A percentile compares a stretch with the other conserved stretches of the same genome.
These are phyloP conservation scores for Moricandia moricandioides DNA, from an alignment of 345 rosid genomes.

Conservation along the genomic window DNA sequence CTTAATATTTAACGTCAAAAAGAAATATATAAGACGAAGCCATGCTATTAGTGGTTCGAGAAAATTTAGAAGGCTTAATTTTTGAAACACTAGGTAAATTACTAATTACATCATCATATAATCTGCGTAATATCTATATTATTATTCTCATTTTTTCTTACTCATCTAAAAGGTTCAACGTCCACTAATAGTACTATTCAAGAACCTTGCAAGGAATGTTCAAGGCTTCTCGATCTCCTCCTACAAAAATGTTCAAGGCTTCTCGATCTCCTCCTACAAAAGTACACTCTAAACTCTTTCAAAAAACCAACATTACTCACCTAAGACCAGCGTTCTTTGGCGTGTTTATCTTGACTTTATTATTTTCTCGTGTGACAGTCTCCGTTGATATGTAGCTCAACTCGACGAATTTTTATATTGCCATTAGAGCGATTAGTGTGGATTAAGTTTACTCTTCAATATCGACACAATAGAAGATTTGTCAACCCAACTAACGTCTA, in stretches of 20 bases:
- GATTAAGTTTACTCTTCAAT: too few relatives aligned
- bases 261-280: constrained; percentile 66
- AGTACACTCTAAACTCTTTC: constrained; percentile 68
- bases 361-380: constrained; percentile 81
- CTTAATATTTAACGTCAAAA: background rate
- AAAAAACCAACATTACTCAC: constrained; percentile 29
- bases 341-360: constrained; percentile 44
- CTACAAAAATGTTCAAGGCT: too few relatives aligned
- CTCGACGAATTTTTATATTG: too few relatives aligned
- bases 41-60: constrained; percentile 32
- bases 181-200: constrained; percentile 32
- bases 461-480: too few relatives aligned
- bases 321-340: constrained; percentile 56
- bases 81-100: too few relatives aligned
- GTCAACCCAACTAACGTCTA: too few relatives aligned
- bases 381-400: constrained; percentile 70
- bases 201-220: constrained; percentile 48
- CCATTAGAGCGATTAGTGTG: too few relatives aligned
- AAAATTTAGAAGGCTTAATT: background rate
- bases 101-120: too few relatives aligned
- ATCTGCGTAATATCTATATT: too few relatives aligned
- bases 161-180: constrained; percentile 14
- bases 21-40: constrained; percentile 10
- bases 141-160: constrained; percentile 2
- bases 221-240: constrained; percentile 61